Conservation (phyloP, 768 basidiomycete species). For the Agrocybe chaxingu region DNA sequence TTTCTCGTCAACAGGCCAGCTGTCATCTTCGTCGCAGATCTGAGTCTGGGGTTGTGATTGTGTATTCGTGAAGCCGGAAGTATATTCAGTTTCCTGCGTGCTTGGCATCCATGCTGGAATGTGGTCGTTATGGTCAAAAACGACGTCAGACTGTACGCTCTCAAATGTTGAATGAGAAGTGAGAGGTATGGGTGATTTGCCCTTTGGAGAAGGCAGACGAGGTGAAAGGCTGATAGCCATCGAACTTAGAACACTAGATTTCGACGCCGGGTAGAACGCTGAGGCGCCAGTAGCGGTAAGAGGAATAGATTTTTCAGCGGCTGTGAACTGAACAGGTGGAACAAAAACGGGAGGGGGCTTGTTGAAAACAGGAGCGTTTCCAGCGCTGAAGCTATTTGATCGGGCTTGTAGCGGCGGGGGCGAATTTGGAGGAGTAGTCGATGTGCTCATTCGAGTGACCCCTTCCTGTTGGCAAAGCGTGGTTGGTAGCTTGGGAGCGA, state of each 20-base stretch:
- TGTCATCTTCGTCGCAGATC: conserved; percentile 59
- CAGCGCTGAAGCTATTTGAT: conserved; percentile 27
- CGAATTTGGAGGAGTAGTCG: conserved; percentile 59
- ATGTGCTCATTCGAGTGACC: conserved; percentile 27
- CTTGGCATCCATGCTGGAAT: conserved; percentile 52
- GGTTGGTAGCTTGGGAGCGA: conserved; percentile 10
- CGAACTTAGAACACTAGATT: conserved; percentile 31
- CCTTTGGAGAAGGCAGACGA: conserved; percentile 24
- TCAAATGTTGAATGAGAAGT: conserved; percentile 56
- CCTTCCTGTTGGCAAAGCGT: conserved; percentile 5
- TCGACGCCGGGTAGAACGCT: conserved; percentile 16
- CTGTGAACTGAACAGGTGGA: conserved; percentile 30
- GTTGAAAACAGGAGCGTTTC: conserved; percentile 54
- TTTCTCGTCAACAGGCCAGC: conserved; percentile 74
- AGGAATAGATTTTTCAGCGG: conserved; percentile 13
- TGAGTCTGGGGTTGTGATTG: conserved; percentile 31
- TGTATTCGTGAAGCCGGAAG: conserved; percentile 27
- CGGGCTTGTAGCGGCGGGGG: conserved; percentile 37
- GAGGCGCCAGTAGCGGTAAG: conserved; percentile 10
- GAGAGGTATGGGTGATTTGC: conserved; percentile 24
- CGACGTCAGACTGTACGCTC: conserved; percentile 43
- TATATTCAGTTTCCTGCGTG: conserved; percentile 59
- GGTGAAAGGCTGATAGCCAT: conserved; percentile 43
- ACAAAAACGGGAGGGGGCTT: conserved; percentile 52
- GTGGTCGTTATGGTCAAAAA: conserved; percentile 48